Conservation (phyloP, 441 rosid species). For the Euphorbia schlechtendalii region DNA sequence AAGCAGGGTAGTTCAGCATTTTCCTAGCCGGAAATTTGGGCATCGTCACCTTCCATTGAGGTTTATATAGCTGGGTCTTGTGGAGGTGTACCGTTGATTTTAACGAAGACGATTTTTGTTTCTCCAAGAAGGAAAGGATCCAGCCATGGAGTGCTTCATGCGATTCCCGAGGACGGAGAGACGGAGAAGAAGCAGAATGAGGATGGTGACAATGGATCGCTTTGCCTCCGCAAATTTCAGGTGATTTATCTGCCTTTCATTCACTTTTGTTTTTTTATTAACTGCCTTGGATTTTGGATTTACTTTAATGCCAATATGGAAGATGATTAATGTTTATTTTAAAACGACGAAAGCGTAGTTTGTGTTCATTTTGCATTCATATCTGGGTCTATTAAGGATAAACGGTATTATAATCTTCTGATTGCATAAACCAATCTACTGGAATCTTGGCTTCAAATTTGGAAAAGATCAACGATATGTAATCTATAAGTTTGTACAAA, state of each 20-base stretch:
- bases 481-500: background rate
- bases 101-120: conserved; percentile 70
- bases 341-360: too few species aligned
- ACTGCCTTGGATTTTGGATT: too few species aligned
- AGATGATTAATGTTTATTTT: too few species aligned
- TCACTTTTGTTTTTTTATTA: too few species aligned
- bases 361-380: background rate
- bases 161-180: conserved; percentile 89
- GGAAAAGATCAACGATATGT: too few species aligned
- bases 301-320: too few species aligned
- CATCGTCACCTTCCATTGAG: conserved; percentile 63
- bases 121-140: conserved; percentile 59
- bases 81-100: conserved; percentile 73
- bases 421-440: background rate
- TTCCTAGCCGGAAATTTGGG: conserved; percentile 51
- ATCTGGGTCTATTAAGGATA: background rate
- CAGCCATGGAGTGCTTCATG: conserved; percentile 50
- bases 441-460: background rate
- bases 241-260: conserved; percentile 20
- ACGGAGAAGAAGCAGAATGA: conserved; percentile 36
- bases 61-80: conserved; percentile 86
- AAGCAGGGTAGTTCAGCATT: conserved; percentile 38
- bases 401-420: background rate
- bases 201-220: conserved; percentile 25
- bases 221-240: conserved; percentile 43